Evolutionary conservation across 306 rosid species (phyloP).

Genomic region (Lathyrus sativus): DNA sequence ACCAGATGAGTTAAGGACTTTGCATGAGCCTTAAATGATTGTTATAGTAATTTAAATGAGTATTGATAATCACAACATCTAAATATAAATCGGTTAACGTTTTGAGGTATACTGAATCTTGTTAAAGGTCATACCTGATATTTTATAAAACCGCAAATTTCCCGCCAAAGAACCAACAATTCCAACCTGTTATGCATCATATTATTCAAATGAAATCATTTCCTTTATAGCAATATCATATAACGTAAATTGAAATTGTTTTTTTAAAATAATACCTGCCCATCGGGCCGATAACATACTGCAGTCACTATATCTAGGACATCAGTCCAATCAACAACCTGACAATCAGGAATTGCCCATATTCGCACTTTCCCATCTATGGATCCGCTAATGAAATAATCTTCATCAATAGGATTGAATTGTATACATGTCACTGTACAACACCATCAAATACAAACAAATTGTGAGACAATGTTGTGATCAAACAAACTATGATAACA

Average conservation of each 20-base stretch:
- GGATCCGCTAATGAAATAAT: conserved; percentile 92
- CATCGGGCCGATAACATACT: conserved; percentile 92
- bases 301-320: conserved; percentile 81
- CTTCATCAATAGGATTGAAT: conserved; percentile 88
- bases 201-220: conserved; percentile 36
- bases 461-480: conserved; percentile 30
- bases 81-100: conserved; percentile 6
- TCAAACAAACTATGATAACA: conserved; percentile 28
- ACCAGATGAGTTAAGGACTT: conserved; percentile 31
- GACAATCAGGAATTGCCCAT: conserved; percentile 74
- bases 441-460: conserved; percentile 36
- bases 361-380: conserved; percentile 98
- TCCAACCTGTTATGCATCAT: conserved; percentile 64
- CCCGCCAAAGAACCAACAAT: conserved; percentile 83
- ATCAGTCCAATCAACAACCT: conserved; percentile 88
- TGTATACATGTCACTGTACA: conserved; percentile 84
- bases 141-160: conserved; percentile 68
- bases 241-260: conserved; percentile 36
- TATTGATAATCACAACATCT: conserved; percentile 29
- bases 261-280: conserved; percentile 58
- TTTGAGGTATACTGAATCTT: background rate
- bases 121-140: conserved; percentile 62
- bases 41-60: background rate
- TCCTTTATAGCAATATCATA: conserved; percentile 15
- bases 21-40: conserved; percentile 24